These are phyloP conservation scores for Alternaria triticimaculans DNA, from an alignment of 2,329 filamentous ascomycete genomes.

Conservation along the genomic window DNA sequence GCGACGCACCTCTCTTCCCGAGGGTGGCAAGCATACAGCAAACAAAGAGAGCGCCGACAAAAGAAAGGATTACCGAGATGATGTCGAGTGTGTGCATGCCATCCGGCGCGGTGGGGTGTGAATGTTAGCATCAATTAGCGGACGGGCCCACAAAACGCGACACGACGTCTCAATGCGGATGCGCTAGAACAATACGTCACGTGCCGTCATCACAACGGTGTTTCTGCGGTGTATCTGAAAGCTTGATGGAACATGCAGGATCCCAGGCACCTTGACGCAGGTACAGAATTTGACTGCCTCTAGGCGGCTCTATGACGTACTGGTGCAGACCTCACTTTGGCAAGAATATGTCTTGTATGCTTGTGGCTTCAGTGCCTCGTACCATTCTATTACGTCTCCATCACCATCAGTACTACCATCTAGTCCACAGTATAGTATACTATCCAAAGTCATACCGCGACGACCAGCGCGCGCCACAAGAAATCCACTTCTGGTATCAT, in stretches of 20 bases:
- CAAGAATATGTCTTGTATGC: background rate
- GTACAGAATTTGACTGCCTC: background rate
- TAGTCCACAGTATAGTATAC: background rate
- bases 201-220: conserved; percentile 3
- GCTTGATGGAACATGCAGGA: conserved; percentile 6
- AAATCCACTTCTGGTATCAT: conserved; percentile 1
- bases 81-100: conserved; percentile 32
- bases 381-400: background rate
- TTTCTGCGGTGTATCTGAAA: conserved; percentile 4
- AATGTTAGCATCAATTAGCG: conserved; percentile 18
- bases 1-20: conserved; percentile 39
- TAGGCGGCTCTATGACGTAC: background rate
- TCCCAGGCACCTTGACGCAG: conserved; percentile 1
- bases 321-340: background rate
- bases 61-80: conserved; percentile 30
- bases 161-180: conserved; percentile 22
- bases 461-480: background rate
- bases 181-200: conserved; percentile 9
- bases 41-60: conserved; percentile 32
- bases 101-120: conserved; percentile 21
- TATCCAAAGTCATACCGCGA: background rate
- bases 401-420: background rate
- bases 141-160: conserved; percentile 22
- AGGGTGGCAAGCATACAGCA: conserved; percentile 50
- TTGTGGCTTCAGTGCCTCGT: background rate